Evolutionary conservation across 495 filamentous ascomycete genomes (phyloP), one percentile per base, ranked within the genome.

Genomic region (Penicillium roqueforti): DNA sequence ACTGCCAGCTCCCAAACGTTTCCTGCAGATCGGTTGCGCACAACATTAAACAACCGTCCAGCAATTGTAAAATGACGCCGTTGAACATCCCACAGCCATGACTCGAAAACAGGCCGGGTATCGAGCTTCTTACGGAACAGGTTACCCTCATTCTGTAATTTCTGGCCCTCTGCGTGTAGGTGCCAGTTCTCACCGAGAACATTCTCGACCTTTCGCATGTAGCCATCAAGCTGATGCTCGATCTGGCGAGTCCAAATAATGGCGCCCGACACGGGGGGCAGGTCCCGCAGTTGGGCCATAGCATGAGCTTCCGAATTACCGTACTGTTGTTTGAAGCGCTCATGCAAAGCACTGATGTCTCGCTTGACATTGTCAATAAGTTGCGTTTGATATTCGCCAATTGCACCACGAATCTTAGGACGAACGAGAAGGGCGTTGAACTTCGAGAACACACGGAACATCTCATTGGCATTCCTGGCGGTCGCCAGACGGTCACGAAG

Each of bases 391-490:
- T 97, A 99, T 68, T 97, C 95, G 23, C 90, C 85, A 64, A 99
- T 99, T 46, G 93, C 93, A 62, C 93, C 91, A 39, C 93, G 84
- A 67, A 99, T 97, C 76, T 97, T 97, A 16, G 95, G 95, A 26
- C 93, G 83, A 44, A 99, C 91, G 63, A 99, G 92, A 44, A 99
- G 85, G 25, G 93, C 95, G 64, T 99, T 99, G 80, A 99, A 99
- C 65, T 97, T 97, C 18, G 93, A 99, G 67, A 97, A 97, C 42
- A 99, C 93, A 34, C 95, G 88, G 68, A 99, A 99, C 93, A 97
- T 99, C 67, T 97, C 93, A 66, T 95, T 97, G 19, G 93, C 93
- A 48, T 86, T 92, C 77, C 92, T 97, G 11, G 93, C 91, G 3
- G 89, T 96, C 2, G 92, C 93, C 47, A 99, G 77, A 38, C 93